Base-by-base conservation (phyloP, 192 early-diverging fungal genomes). In the Rhizophagus clarus region DNA sequence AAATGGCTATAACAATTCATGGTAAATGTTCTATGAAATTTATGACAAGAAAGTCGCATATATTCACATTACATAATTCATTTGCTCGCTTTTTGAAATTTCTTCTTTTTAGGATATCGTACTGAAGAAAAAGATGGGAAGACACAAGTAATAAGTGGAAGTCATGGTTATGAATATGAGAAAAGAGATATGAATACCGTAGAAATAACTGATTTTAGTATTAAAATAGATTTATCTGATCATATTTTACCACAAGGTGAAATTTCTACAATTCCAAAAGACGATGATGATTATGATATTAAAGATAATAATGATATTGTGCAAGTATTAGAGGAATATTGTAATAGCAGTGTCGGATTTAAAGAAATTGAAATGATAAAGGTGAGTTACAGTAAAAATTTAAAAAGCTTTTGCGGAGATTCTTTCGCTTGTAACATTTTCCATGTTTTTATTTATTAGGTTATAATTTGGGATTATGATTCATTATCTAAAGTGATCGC, bases 341-440 rank as follows among this genome's bases (percentile, higher is more conserved):
- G 81, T 9, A 77, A 81, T 7, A 69, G 82, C 12, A 77, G 83
- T 10, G 83, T 81, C 60, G 63, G 71, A 14, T 81, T 82, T 47
- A 86, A 86, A 61, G 85, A 86, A 64, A 63, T 86, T 22, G 69
- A 79, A 15, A 83, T 86, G 81, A 63, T 76, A 26, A 86, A 86
- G 81, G 79, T 82, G 76, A 49, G 42, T 20, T 12, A 45, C 42
- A 45, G n/a, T 12, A 4, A 45, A 45, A 12, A 45, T 12, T 12
- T 45, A 45, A 45, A 45, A 12, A 45, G 0, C 3, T 2, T 64
- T 62, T 66, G 11, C 11, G 20, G 20, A 20, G n/a, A 74, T 69
- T 62, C 62, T 37, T 28, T 37, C 22, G 11, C 17, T 26, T 29
- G 10, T 8, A 32, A 29, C 37, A 40, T 79, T 80, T 73, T 70